A percentile compares a stretch with the other conserved stretches of the same genome.
Conservation (phyloP, 306 rosid species). For the Vigna hirtella region DNA sequence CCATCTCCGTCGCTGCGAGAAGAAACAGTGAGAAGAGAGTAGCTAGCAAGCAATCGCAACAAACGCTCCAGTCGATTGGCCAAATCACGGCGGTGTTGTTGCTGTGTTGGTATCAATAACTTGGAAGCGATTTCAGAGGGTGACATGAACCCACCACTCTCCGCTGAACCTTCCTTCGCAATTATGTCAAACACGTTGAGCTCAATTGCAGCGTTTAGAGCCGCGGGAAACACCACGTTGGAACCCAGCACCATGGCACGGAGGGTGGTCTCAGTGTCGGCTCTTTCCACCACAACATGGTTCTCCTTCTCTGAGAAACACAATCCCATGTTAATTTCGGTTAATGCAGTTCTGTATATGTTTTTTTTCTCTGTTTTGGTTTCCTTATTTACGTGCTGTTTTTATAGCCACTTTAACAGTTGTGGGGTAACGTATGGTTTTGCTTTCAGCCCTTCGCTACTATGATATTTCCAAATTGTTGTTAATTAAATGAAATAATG, state of each 20-base stretch:
- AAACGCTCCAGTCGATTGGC: constrained; percentile 38
- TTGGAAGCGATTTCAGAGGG: constrained; percentile 39
- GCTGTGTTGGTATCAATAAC: neutral
- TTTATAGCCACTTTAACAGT: neutral
- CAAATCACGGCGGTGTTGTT: constrained; percentile 23
- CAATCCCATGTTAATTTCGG: neutral
- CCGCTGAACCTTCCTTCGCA: constrained; percentile 9
- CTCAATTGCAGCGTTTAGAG: constrained; percentile 47
- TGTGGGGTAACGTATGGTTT: neutral
- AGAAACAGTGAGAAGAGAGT: constrained; percentile 40
- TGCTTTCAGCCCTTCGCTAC: neutral
- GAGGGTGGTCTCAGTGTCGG: neutral
- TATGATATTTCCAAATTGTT: neutral
- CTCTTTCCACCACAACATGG: constrained; percentile 11
- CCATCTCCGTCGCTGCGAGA: constrained; percentile 32
- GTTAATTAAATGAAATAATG: neutral
- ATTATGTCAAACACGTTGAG: constrained; percentile 47
- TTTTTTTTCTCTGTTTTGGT: neutral
- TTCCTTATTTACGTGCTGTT: neutral
- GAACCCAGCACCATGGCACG: constrained; percentile 40
- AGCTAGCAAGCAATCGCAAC: constrained; percentile 38
- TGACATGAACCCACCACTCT: constrained; percentile 36
- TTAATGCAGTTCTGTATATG: neutral
- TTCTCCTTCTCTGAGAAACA: neutral
- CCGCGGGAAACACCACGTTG: constrained; percentile 43